These are phyloP conservation scores for Pezicula carpinea DNA, from an alignment of 2,329 filamentous ascomycete genomes.

Conservation along the genomic window DNA sequence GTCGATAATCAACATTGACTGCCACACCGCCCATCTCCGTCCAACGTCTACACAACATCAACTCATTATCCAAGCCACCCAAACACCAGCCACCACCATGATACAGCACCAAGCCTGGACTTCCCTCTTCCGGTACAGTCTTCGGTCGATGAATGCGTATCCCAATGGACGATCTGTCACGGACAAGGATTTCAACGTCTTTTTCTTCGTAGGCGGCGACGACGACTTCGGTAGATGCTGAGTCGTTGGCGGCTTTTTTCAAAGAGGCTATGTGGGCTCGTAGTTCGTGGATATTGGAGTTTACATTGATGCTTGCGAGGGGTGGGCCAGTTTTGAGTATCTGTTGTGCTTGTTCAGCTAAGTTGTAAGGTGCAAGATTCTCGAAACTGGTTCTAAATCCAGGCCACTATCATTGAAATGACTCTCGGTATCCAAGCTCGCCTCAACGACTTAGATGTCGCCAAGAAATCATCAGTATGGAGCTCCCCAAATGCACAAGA, in stretches of 20 bases:
- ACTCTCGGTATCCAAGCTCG: too few species aligned
- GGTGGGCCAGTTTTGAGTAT: conserved; percentile 1
- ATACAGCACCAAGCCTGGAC: conserved; percentile 30
- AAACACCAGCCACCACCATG: conserved; percentile 33
- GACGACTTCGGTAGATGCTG: not conserved
- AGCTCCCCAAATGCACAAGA: too few species aligned
- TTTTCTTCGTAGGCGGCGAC: conserved; percentile 14
- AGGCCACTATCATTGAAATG: too few species aligned
- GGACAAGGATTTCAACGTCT: conserved; percentile 18
- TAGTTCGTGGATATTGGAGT: conserved; percentile 8
- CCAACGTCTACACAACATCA: conserved; percentile 28
- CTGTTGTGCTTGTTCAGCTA: not conserved
- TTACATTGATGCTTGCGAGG: conserved; percentile 1
- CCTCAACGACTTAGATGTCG: too few species aligned
- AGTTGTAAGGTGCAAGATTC: too few species aligned
- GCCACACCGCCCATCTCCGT: conserved; percentile 33
- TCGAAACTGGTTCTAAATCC: too few species aligned
- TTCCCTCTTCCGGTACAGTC: conserved; percentile 10
- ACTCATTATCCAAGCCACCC: conserved; percentile 30
- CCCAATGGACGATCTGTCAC: conserved; percentile 18
- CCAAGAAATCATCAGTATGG: too few species aligned
- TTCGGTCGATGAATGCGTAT: conserved; percentile 19
- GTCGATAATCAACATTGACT: conserved; percentile 38
- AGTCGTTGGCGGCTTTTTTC: conserved; percentile 1
- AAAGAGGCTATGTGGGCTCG: conserved; percentile 3